phyloP scores from a whole-genome alignment of 176 grass and related monocot species.

The Puya raimondii region DNA sequence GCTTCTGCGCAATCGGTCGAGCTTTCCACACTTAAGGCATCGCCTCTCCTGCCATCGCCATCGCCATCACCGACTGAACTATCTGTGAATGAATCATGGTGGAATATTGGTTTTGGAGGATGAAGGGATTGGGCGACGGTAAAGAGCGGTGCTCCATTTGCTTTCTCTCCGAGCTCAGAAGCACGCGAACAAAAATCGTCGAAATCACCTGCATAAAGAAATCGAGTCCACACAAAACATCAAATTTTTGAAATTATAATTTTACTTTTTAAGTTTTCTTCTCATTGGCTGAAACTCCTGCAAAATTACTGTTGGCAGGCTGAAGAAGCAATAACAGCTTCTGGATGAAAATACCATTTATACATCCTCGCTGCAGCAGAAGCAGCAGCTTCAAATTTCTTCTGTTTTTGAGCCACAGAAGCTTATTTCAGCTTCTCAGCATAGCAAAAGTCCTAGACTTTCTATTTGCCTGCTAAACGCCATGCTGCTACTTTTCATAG shows the following conservation, averaged over 20 bases:
- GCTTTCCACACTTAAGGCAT: conserved; percentile 27
- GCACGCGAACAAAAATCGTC: conserved; percentile 83
- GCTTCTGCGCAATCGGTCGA: conserved; percentile 18
- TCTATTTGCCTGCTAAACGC: no score
- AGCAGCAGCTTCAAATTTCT: no score
- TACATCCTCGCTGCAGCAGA: no score
- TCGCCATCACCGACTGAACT: conserved; percentile 16
- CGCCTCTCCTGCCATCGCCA: not conserved
- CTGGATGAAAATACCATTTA: not conserved
- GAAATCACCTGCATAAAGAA: conserved; percentile 49
- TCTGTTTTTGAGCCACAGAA: no score
- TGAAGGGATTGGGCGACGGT: conserved; percentile 50
- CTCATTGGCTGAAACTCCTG: no score
- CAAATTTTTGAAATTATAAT: no score
- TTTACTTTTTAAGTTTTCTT: no score
- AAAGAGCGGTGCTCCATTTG: conserved; percentile 80
- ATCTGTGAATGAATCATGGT: conserved; percentile 12
- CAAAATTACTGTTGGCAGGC: no score
- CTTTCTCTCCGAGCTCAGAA: conserved; percentile 49
- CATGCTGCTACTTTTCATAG: no score
- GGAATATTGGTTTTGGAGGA: conserved; percentile 30
- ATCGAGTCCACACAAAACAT: conserved; percentile 2
- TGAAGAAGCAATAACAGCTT: no score
- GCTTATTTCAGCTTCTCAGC: no score
- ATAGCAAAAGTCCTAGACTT: no score